These are phyloP conservation scores for Trypanosoma brucei DNA, from an alignment of 208 protist genomes.

Conservation along the genomic window DNA sequence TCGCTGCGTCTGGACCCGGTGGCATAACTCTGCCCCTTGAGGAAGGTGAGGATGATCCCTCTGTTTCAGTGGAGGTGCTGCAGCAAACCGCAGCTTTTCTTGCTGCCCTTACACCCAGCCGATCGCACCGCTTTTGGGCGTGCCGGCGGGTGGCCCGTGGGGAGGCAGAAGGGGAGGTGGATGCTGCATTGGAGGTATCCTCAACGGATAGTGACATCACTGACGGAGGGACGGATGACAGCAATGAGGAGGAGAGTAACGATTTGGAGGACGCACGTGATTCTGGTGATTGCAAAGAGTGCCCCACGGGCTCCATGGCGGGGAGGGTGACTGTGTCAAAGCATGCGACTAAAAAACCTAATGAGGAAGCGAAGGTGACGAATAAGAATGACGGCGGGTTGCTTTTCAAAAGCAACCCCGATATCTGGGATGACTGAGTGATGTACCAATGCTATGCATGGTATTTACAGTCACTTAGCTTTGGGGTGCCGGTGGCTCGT, in stretches of 20 bases:
- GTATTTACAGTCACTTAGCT: neutral
- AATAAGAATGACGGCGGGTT: neutral
- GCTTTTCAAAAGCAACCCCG: neutral
- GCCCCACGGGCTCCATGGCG: neutral
- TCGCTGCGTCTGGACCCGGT: too few species aligned
- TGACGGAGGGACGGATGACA: conserved; percentile 11
- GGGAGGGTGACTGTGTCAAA: neutral
- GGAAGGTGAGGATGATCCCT: conserved; percentile 47
- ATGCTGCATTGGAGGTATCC: neutral
- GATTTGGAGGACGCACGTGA: neutral
- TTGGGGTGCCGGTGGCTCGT: neutral
- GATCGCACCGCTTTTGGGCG: conserved; percentile 55
- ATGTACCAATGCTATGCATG: neutral
- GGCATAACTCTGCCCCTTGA: conserved; percentile 14
- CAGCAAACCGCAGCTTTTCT: conserved; percentile 48
- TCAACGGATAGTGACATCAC: conserved; percentile 1
- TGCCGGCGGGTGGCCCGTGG: conserved; percentile 60
- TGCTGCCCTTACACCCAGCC: conserved; percentile 25
- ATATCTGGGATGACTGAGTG: conserved; percentile 2
- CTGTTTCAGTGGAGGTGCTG: conserved; percentile 46
- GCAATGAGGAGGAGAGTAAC: neutral
- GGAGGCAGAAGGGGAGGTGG: conserved; percentile 1
- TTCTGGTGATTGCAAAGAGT: neutral
- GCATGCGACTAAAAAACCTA: neutral
- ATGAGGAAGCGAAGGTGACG: neutral